Base-by-base conservation (phyloP, 2,329 filamentous ascomycete genomes). In the Fusarium sp. region DNA sequence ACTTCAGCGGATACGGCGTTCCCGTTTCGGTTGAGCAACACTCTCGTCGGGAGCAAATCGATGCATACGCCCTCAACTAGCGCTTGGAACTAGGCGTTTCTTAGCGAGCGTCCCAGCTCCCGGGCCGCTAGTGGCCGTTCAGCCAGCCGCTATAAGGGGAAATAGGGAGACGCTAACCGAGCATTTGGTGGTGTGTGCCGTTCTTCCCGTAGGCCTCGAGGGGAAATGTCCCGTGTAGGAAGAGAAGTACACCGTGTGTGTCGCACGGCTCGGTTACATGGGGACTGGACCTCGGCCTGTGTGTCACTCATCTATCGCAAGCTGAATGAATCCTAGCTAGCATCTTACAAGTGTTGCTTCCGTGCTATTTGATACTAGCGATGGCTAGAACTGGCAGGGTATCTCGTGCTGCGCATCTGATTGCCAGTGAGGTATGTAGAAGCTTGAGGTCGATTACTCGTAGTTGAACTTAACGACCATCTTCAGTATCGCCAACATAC, bases 61-160 rank as follows among this genome's bases (percentile, higher is more conserved):
- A 56, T 56, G 53, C 37, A 44, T 25, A 44, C 37, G 37, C 37
- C 37, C 37, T 44, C 5, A 32, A 5, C 53, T 56, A 56, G 9
- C 2, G 2, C 3, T 13, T 19, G 53, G 8, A 7, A 7, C 53
- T 56, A 56, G 37, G 21, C 37, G 53, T 32, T 56, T 56, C 15
- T 56, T 32, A 56, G 37, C 33, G 53, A 56, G 37, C 6, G 21
- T 56, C 53, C 37, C 37, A 56, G 53, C 53, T 32, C 25, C 53
- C 53, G 53, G 53, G 25, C 53, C 53, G 53, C 53, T 56, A 56
- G 53, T 56, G 35, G 53, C 53, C 53, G 53, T 32, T 56, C 53
- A 56, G 53, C 37, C 37, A 56, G 53, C 21, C 37, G 37, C 53
- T 56, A 32, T 44, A 32, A 44, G 9, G 37, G 53, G 53, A 18